Evolutionary conservation across 2,329 filamentous ascomycete genomes (phyloP), one percentile per base, ranked within the genome.

Genomic region (Beauveria sp.): DNA sequence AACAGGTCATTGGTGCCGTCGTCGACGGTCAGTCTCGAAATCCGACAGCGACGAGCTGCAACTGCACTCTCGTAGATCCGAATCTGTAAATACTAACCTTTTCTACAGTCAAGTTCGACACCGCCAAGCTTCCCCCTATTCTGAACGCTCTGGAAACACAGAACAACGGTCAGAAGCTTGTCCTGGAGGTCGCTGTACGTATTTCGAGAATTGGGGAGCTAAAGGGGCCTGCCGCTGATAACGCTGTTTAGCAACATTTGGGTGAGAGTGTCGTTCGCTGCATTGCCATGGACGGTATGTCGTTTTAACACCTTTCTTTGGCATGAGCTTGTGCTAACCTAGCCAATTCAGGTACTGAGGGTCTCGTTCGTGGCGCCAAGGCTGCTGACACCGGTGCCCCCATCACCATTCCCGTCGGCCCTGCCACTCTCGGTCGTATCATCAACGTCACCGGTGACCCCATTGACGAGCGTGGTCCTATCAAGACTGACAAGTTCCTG

Each of bases 391-490:
- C 93, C 76, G 95, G 95, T 77, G 82, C 86, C 70, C 95, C 95
- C 76, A 99, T 99, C 84, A 92, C 86, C 81, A 93, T 99, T 73
- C 93, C 93, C 76, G 93, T 98, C 80, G 95, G 95, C 73, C 86
- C 86, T 76, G 90, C 83, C 77, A 96, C 92, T 70, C 90, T 99
- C 71, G 95, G 95, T 75, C 95, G 95, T 84, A 99, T 99, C 86
- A 93, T 99, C 84, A 99, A 99, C 87, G 95, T 99, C 82, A 99
- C 95, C 84, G 95, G 95, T 87, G 93, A 99, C 81, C 95, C 95
- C 76, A 98, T 99, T 81, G 95, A 99, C 78, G 95, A 98, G 86
- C 92, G 95, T 83, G 95, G 95, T 71, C 95, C 95, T 71, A 91
- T 99, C 85, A 97, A 97, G 88, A 83, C 87, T 75, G 85, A 87